A percentile compares a stretch with the other conserved stretches of the same genome.
These are phyloP conservation scores for Picea abies DNA, from an alignment of 83 land plant species.

Conservation along the genomic window DNA sequence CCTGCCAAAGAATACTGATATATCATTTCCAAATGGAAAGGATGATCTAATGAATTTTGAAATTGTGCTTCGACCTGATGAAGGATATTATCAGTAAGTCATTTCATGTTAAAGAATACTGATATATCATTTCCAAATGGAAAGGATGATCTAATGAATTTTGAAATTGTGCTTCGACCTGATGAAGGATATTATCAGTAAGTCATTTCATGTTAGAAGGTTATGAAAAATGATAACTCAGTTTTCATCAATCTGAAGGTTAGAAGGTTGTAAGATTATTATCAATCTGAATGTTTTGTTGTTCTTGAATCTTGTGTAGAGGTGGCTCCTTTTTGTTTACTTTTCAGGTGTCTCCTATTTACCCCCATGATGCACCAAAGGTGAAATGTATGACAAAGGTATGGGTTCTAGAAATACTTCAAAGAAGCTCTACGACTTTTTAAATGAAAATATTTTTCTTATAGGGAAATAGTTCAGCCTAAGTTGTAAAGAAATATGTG, in stretches of 20 bases:
- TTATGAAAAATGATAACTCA: too few relatives aligned
- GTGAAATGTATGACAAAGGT: slow-evolving; percentile 94
- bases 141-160: slow-evolving; percentile 82
- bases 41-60: slow-evolving; percentile 86
- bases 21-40: slow-evolving; percentile 79
- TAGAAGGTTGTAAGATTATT: too few relatives aligned
- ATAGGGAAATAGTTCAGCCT: too few relatives aligned
- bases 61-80: slow-evolving; percentile 77
- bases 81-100: slow-evolving; percentile 80
- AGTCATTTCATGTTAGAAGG: slow-evolving; percentile 16
- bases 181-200: slow-evolving; percentile 86
- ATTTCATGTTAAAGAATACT: slow-evolving; percentile 38
- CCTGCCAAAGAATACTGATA: slow-evolving; percentile 69
- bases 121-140: slow-evolving; percentile 73
- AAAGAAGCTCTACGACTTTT: too few relatives aligned
- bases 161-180: slow-evolving; percentile 77
- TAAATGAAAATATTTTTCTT: too few relatives aligned
- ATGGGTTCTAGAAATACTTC: neutral
- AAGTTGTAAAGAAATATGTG: too few relatives aligned
- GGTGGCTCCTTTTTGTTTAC: slow-evolving; percentile 79
- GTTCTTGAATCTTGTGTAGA: slow-evolving; percentile 25
- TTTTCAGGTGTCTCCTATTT: slow-evolving; percentile 65
- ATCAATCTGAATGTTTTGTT: too few relatives aligned
- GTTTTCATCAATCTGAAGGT: too few relatives aligned
- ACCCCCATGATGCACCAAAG: slow-evolving; percentile 90